phyloP scores from a whole-genome alignment of 2,329 filamentous ascomycete genomes.

The Alternaria incomplexa region DNA sequence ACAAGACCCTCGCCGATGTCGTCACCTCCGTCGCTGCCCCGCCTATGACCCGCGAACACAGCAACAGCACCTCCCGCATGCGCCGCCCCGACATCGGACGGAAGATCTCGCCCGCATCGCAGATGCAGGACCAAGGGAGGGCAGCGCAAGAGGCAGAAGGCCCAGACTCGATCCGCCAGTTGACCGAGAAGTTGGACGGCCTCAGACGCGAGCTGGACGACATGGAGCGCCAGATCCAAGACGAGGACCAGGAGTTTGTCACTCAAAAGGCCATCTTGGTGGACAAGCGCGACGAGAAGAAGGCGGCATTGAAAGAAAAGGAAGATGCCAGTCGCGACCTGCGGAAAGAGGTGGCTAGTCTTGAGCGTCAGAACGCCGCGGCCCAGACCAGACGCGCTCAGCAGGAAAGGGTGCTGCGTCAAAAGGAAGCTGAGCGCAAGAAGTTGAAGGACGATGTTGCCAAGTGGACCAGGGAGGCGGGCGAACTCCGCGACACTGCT shows the following conservation, averaged over 20 bases:
- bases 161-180: conserved; percentile 65
- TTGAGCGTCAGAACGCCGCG: conserved; percentile 80
- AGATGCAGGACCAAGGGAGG: conserved; percentile 44
- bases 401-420: conserved; percentile 73
- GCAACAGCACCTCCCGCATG: conserved; percentile 58
- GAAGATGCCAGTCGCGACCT: conserved; percentile 88
- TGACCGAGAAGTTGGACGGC: conserved; percentile 80
- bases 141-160: conserved; percentile 49
- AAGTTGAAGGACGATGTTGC: conserved; percentile 73
- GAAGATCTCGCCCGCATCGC: conserved; percentile 75
- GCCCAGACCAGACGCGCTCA: conserved; percentile 80
- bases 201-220: conserved; percentile 86
- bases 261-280: conserved; percentile 60
- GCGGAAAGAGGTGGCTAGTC: conserved; percentile 77
- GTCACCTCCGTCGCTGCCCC: conserved; percentile 67
- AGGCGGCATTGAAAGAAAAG: conserved; percentile 81
- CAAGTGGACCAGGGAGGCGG: conserved; percentile 71
- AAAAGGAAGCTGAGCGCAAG: conserved; percentile 71
- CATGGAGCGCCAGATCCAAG: conserved; percentile 70
- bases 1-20: conserved; percentile 64
- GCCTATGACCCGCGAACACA: conserved; percentile 70
- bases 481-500: conserved; percentile 60
- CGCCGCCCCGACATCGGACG: conserved; percentile 75
- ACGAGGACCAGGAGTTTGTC: conserved; percentile 61
- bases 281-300: conserved; percentile 80